Conservation (phyloP, 23 red algal species). For the Gracilaria gracilis region DNA sequence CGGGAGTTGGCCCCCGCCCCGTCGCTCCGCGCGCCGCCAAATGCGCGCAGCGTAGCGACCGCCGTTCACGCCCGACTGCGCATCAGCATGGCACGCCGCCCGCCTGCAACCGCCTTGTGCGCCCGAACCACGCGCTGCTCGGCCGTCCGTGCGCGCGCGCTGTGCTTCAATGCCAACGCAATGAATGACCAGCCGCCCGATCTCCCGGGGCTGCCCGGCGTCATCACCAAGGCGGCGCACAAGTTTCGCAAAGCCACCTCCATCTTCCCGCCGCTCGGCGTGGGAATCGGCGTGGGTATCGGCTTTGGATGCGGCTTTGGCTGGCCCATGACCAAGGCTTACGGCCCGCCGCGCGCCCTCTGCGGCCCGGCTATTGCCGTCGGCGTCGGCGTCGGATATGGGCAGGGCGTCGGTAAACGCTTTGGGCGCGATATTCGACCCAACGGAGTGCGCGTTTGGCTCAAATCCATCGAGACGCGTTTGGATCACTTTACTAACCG, state of each 20-base stretch:
- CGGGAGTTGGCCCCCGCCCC: too few relatives aligned
- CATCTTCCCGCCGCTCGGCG: slow-evolving; percentile 61
- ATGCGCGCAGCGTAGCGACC: too few relatives aligned
- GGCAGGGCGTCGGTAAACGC: slow-evolving; percentile 61
- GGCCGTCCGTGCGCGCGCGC: neutral
- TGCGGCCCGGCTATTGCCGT: slow-evolving; percentile 54
- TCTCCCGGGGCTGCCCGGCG: slow-evolving; percentile 49
- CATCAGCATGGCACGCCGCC: too few relatives aligned
- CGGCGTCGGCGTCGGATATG: slow-evolving; percentile 64
- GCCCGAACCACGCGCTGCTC: neutral
- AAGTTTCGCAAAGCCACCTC: slow-evolving; percentile 53
- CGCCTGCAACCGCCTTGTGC: too few relatives aligned
- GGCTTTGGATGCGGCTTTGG: slow-evolving; percentile 75
- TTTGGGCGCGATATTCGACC: slow-evolving; percentile 60
- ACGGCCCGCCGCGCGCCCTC: slow-evolving; percentile 65
- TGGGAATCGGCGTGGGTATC: slow-evolving; percentile 65
- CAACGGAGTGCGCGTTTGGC: neutral
- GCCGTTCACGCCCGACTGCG: too few relatives aligned
- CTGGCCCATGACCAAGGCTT: slow-evolving; percentile 58
- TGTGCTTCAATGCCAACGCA: slow-evolving; percentile 17
- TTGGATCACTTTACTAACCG: slow-evolving; percentile 41
- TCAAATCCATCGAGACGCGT: slow-evolving; percentile 18
- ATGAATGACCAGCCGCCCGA: slow-evolving; percentile 49
- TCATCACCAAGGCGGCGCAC: slow-evolving; percentile 37
- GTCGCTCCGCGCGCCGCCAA: too few relatives aligned